Base-by-base conservation (phyloP, 2,329 filamentous ascomycete species). In the Pyrenochaeta sp. region DNA sequence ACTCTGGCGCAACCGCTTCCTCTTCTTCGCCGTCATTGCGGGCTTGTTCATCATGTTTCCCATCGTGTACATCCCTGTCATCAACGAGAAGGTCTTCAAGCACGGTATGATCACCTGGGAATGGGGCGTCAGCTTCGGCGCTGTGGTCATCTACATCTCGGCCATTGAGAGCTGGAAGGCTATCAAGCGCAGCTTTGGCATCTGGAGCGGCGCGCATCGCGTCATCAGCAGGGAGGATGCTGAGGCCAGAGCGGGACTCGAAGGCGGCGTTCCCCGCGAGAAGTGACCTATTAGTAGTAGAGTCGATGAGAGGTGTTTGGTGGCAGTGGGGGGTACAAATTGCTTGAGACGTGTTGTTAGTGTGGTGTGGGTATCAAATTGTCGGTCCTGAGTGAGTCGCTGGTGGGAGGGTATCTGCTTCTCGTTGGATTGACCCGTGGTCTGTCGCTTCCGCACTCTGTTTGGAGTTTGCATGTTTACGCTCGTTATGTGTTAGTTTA, bases 111-210 rank as follows among this genome's bases (percentile, higher is more conserved):
- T 77, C 40, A 67, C 60, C 1, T 77, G 74, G 75, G 75, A 77
- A 51, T 78, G 75, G 75, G 74, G 72, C 11, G 58, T 78, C 15
- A 69, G 73, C 11, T 67, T 73, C 37, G 73, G 62, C 10, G 72
- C 68, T 14, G 58, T 75, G 7, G 66, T 73, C 2, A 58, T 71
- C 3, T 77, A 76, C 44, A 52, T 77, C 1, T 59, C 63, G 7
- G 64, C 69, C 0, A 73, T 77, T 11, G 74, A 77, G 58, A 65
- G 53, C 24, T 77, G 74, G 74, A 77, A 77, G 56, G 73, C 72
- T 28, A 51, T 73, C 20, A 77, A 77, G 61, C 63, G 74, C 4
- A 38, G 66, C 4, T 50, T 63, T 13, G 65, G 67, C 2, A 61
- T 72, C 21, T 64, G 68, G 57, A 66, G 60, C 20, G 68, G 68